phyloP scores from a whole-genome alignment of 768 basidiomycete species.

The Mycena alexandri region DNA sequence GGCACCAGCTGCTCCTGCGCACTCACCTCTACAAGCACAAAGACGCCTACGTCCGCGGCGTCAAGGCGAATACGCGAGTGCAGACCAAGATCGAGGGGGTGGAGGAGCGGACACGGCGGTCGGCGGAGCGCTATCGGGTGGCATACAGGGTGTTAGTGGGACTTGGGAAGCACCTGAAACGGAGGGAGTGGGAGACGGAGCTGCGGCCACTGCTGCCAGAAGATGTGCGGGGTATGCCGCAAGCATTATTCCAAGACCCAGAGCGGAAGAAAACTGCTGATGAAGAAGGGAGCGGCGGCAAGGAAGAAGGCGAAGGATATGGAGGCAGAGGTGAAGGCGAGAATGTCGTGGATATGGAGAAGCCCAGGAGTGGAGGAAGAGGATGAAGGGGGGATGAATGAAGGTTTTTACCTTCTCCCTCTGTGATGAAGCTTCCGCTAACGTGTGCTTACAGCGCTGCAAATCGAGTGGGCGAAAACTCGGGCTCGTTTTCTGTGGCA shows the following conservation, averaged over 20 bases:
- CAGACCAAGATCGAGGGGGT: no score
- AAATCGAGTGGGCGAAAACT: conserved; percentile 23
- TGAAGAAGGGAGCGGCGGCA: neutral
- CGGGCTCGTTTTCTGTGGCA: neutral
- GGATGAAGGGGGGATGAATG: neutral
- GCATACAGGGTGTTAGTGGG: neutral
- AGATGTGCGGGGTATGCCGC: neutral
- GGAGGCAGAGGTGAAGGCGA: neutral
- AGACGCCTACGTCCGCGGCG: no score
- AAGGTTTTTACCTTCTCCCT: conserved; percentile 10
- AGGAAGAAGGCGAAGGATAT: neutral
- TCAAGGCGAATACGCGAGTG: no score
- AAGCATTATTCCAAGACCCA: neutral
- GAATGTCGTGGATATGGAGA: no score
- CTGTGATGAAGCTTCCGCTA: no score
- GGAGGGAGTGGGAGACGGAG: neutral
- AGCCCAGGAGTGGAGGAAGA: neutral
- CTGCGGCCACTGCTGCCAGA: neutral
- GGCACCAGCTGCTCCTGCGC: no score
- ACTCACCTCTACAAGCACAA: no score
- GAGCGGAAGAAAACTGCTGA: neutral
- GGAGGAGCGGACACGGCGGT: no score
- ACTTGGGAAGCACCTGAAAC: neutral
- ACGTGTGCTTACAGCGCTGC: conserved; percentile 23
- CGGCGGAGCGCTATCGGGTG: neutral